A percentile compares a stretch with the other conserved stretches of the same genome.
These are phyloP conservation scores for Cyclocybe cylindracea DNA, from an alignment of 768 basidiomycete genomes.

Conservation along the genomic window DNA sequence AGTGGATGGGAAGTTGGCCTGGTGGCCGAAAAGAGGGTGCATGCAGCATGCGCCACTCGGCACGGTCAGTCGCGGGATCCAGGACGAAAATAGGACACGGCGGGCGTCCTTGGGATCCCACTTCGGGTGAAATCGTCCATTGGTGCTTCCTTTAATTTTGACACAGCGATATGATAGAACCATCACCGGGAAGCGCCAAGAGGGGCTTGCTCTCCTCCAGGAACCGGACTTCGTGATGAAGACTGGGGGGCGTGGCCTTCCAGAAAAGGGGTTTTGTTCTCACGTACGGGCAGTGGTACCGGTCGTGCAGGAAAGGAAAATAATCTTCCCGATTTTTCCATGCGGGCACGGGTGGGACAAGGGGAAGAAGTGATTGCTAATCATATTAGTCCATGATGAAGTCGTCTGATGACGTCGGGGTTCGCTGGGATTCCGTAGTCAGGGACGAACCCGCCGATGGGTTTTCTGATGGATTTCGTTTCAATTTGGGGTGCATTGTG, in stretches of 20 bases:
- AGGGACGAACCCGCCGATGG: conserved; percentile 12
- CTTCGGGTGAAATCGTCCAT: no score
- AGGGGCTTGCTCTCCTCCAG: not conserved
- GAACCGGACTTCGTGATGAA: not conserved
- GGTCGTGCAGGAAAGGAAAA: conserved; percentile 23
- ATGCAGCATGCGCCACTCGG: no score
- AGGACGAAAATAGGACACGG: no score
- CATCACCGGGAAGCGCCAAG: not conserved
- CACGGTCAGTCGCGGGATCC: no score
- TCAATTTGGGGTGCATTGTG: conserved; percentile 17
- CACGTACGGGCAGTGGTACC: conserved; percentile 9
- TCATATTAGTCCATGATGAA: conserved; percentile 10
- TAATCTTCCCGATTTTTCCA: conserved; percentile 29
- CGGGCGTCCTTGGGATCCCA: no score
- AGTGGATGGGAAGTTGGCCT: no score
- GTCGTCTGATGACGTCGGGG: conserved; percentile 16
- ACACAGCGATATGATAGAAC: no score
- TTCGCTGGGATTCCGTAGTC: not conserved
- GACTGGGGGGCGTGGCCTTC: not conserved
- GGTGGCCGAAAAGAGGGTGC: no score
- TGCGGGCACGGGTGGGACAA: conserved; percentile 15
- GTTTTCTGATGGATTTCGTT: conserved; percentile 12
- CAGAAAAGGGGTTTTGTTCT: conserved; percentile 8
- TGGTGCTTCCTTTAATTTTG: no score
- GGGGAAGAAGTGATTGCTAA: conserved; percentile 5